Evolutionary conservation across 805 yeast species (phyloP).

Genomic region (Yamadazyma sp.): DNA sequence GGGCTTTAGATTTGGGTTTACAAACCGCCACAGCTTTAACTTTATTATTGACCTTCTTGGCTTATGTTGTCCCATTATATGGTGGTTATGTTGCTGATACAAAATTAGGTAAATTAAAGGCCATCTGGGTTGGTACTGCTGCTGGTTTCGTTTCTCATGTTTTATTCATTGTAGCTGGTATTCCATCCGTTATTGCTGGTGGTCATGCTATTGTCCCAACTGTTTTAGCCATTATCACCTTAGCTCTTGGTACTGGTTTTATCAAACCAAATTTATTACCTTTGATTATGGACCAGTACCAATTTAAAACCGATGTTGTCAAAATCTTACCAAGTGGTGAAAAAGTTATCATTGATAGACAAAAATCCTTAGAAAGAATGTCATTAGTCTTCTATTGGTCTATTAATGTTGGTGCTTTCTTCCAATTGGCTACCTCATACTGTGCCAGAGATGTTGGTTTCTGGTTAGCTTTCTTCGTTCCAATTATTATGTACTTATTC

Average conservation of each 20-base stretch:
- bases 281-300: slow-evolving; percentile 44
- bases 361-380: slow-evolving; percentile 40
- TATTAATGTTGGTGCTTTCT: slow-evolving; percentile 54
- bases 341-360: slow-evolving; percentile 55
- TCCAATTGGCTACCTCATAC: slow-evolving; percentile 50
- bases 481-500: slow-evolving; percentile 30
- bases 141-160: slow-evolving; percentile 47
- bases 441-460: slow-evolving; percentile 50
- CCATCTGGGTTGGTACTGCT: slow-evolving; percentile 48
- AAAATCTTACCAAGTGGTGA: slow-evolving; percentile 59
- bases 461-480: slow-evolving; percentile 54
- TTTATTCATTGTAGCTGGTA: slow-evolving; percentile 47
- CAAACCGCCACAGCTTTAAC: slow-evolving; percentile 47
- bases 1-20: slow-evolving; percentile 49
- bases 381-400: slow-evolving; percentile 52
- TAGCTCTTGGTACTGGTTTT: slow-evolving; percentile 50
- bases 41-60: slow-evolving; percentile 44
- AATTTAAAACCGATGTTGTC: slow-evolving; percentile 57
- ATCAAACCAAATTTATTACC: slow-evolving; percentile 54
- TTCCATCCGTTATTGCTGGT: slow-evolving; percentile 35
- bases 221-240: slow-evolving; percentile 35
- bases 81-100: slow-evolving; percentile 55
- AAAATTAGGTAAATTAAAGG: slow-evolving; percentile 43
- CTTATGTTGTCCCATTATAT: slow-evolving; percentile 48
- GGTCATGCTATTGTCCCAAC: slow-evolving; percentile 42